Conservation (phyloP, 2,329 filamentous ascomycete genomes). For the Aspergillus sp. region DNA sequence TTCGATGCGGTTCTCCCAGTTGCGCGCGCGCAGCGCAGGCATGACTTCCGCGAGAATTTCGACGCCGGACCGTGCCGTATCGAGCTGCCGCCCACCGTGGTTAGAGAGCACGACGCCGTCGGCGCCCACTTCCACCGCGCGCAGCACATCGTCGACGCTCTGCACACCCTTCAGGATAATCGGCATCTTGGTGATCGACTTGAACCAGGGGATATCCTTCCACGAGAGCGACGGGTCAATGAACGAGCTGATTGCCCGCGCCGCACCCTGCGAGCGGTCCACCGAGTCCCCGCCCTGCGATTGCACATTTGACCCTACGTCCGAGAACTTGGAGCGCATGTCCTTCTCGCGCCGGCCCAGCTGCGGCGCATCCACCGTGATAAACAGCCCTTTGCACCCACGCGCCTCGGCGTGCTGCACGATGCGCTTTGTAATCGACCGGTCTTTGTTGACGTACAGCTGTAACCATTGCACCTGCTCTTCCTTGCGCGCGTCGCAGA, state of each 20-base stretch:
- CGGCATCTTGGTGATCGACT: constrained; percentile 82
- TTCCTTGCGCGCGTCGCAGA: constrained; percentile 70
- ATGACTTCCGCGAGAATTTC: constrained; percentile 91
- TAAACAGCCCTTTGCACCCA: constrained; percentile 92
- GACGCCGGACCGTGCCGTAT: constrained; percentile 79
- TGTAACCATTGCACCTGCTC: constrained; percentile 94
- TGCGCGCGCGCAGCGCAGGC: constrained; percentile 68
- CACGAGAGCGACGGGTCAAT: constrained; percentile 92
- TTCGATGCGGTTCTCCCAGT: constrained; percentile 69
- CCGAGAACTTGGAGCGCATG: constrained; percentile 87
- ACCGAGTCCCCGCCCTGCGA: constrained; percentile 55
- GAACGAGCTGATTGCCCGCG: constrained; percentile 88
- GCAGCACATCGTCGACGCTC: constrained; percentile 86
- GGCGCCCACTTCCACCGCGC: constrained; percentile 71
- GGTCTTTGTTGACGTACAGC: constrained; percentile 94
- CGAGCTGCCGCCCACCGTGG: constrained; percentile 89
- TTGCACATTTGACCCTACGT: constrained; percentile 77
- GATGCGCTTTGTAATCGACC: constrained; percentile 79
- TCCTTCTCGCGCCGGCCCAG: constrained; percentile 93
- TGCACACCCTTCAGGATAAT: constrained; percentile 96
- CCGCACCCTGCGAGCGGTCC: constrained; percentile 84
- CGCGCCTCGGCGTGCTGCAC: constrained; percentile 84
- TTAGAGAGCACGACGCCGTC: constrained; percentile 91
- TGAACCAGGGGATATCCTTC: constrained; percentile 92
- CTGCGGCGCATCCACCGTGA: constrained; percentile 95